Conservation (phyloP, 1,284 basidiomycete species). For the Chiua sp. region DNA sequence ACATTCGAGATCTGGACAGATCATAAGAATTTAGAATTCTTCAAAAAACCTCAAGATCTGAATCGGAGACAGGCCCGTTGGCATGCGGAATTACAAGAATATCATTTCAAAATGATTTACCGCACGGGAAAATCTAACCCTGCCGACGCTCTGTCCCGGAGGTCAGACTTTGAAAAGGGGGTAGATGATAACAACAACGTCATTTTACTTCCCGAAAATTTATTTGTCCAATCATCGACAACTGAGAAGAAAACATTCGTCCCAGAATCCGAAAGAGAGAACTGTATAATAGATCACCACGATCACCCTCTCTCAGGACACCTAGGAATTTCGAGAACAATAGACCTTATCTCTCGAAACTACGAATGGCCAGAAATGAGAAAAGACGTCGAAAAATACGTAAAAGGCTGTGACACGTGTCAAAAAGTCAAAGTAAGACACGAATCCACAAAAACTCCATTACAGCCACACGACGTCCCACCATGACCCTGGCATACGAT, state of each 20-base stretch:
- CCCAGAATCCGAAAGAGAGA: no score
- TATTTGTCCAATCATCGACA: not conserved
- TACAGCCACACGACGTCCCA: not conserved
- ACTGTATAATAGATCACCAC: not conserved
- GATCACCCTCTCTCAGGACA: not conserved
- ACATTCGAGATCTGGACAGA: not conserved
- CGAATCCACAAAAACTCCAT: not conserved
- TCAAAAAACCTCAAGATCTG: not conserved
- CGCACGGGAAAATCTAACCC: not conserved
- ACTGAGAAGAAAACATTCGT: no score
- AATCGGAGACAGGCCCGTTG: not conserved
- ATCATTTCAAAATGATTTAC: not conserved
- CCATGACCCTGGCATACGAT: not conserved
- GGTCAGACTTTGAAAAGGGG: not conserved
- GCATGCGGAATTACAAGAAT: not conserved
- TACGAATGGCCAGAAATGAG: not conserved
- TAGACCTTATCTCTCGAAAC: not conserved
- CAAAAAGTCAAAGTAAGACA: not conserved
- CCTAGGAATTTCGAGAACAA: not conserved
- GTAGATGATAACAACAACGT: not conserved
- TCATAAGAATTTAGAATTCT: conserved; percentile 1
- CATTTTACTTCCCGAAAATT: no score
- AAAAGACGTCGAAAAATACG: not conserved
- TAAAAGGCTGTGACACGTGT: not conserved
- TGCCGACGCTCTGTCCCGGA: not conserved